These are phyloP conservation scores for Spinellus fusiger DNA, from an alignment of 192 early-diverging fungal species.

Conservation along the genomic window DNA sequence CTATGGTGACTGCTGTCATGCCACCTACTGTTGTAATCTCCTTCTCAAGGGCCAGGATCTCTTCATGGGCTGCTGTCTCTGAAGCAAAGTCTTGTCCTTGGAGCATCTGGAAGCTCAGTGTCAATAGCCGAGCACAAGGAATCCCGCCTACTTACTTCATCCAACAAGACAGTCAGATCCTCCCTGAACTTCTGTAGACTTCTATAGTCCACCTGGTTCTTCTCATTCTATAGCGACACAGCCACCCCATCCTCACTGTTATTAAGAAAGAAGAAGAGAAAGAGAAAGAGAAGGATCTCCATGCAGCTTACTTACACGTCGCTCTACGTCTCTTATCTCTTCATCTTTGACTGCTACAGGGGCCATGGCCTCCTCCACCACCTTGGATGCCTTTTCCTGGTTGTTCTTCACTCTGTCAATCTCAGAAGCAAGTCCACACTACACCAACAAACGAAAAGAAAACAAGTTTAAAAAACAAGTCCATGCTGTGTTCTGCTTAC, in stretches of 20 bases:
- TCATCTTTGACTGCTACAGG: slow-evolving; percentile 4
- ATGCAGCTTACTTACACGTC: slow-evolving; percentile 4
- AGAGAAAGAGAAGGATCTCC: no score
- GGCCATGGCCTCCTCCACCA: slow-evolving; percentile 8
- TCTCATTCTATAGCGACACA: slow-evolving; percentile 23
- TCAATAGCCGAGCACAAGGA: slow-evolving; percentile 4
- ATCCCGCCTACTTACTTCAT: slow-evolving; percentile 21
- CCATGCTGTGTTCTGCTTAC: slow-evolving; percentile 23
- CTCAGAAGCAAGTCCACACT: not conserved
- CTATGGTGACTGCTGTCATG: no score
- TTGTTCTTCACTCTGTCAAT: slow-evolving; percentile 4
- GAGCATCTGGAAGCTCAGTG: no score
- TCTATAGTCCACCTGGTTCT: slow-evolving; percentile 26
- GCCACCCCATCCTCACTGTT: no score
- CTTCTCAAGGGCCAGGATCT: no score
- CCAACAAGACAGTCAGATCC: slow-evolving; percentile 19
- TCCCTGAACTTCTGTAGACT: slow-evolving; percentile 28
- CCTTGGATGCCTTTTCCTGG: no score
- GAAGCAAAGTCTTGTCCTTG: no score
- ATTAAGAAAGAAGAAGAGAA: no score
- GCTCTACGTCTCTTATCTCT: slow-evolving; percentile 11
- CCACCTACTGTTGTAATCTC: no score
- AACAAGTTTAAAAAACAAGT: no score
- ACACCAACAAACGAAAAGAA: not conserved
- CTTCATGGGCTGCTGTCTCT: no score